Base-by-base conservation (phyloP, 2,329 filamentous ascomycete species). In the Alternaria arborescens region DNA sequence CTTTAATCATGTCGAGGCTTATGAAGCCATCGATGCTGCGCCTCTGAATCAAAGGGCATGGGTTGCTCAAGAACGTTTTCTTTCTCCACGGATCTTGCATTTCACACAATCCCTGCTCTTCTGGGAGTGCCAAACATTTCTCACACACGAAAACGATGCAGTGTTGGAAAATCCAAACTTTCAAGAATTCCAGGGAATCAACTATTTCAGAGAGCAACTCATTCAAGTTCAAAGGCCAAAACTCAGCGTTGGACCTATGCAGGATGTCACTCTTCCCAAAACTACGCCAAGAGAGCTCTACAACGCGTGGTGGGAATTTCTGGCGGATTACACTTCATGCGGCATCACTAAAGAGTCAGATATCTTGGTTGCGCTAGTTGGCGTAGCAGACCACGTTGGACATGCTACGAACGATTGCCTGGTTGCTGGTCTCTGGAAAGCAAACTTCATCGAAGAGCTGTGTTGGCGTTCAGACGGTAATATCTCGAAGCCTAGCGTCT, bases 261-360 rank as follows among this genome's bases (percentile, higher is more conserved):
- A 22, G 22, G 3, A 22, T 22, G 3, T 22, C 3, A 4, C 22
- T 22, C 22, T 22, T 22, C 22, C 3, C 22, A 22, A 4, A 3
- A 22, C 22, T 4, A 22, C 22, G 22, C 4, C 4, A 22, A 5
- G 8, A 18, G 8, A 10, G 1, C 18, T 44, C 2, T 30, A 44
- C n/a, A 0, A 12, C 6, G 7, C 4, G 24, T 30, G 42, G 42
- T 3, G 8, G 4, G 0, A 1, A 2, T 46, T 46, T 1, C 10
- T 46, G 16, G 1, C 0, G 1, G 1, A 8, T 3, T 46, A 18
- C 8, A 28, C 14, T 20, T 3, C 3, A 6, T 5, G 11, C 26
- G 1, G 5, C 2, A 18, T 46, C 4, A 47, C 43, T 2, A 32
- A 47, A 8, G 43, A 47, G n/a, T 47, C 43, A 8, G 43, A 47